Conservation (phyloP, 176 grass and related monocot species). For the Puya raimondii region DNA sequence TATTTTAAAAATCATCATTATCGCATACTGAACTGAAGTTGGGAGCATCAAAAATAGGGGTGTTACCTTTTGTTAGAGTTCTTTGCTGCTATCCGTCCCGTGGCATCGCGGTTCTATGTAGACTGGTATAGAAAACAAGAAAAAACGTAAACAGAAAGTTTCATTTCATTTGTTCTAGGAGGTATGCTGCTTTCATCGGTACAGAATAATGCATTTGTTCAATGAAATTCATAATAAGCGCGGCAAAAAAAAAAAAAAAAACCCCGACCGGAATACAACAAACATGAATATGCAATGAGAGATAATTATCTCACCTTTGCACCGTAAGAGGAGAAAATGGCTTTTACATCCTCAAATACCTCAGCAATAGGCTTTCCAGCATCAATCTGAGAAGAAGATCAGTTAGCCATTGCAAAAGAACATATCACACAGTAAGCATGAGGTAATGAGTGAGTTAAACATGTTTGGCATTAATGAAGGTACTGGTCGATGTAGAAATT, state of each 20-base stretch:
- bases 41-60: not conserved
- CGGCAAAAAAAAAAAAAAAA: too few relatives aligned
- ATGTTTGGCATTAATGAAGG: too few relatives aligned
- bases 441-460: too few relatives aligned
- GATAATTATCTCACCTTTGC: slow-evolving; percentile 22
- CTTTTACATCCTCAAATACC: slow-evolving; percentile 55
- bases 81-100: slow-evolving; percentile 5
- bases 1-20: too few relatives aligned
- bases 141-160: not conserved
- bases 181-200: too few relatives aligned
- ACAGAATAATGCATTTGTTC: too few relatives aligned
- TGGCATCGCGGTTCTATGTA: slow-evolving; percentile 19
- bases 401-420: not conserved
- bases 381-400: slow-evolving; percentile 35
- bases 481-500: not conserved
- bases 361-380: slow-evolving; percentile 36
- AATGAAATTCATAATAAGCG: too few relatives aligned
- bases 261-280: not conserved
- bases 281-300: not conserved
- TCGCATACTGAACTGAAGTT: too few relatives aligned
- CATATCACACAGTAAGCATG: too few relatives aligned
- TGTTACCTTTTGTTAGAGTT: slow-evolving; percentile 27
- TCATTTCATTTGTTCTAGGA: too few relatives aligned
- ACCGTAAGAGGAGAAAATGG: slow-evolving; percentile 28
- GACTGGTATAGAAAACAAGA: slow-evolving; percentile 23